phyloP scores from a whole-genome alignment of 768 basidiomycete species.

The Suillus occidentalis region DNA sequence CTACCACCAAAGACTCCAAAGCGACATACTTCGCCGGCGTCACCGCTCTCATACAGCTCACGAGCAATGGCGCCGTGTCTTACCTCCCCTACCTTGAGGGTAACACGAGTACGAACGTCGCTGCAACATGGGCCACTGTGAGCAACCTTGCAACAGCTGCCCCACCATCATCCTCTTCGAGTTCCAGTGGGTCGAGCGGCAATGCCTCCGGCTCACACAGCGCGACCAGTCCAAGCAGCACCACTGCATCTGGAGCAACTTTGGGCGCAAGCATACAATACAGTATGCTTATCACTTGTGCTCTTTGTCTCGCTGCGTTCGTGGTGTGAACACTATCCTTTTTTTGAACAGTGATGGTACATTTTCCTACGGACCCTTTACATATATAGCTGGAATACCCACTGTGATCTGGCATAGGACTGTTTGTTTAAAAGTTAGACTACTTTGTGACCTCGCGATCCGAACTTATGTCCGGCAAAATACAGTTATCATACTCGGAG shows the following conservation, averaged over 20 bases:
- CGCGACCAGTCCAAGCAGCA: conserved; percentile 14
- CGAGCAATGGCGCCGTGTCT: conserved; percentile 56
- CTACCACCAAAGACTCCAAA: conserved; percentile 54
- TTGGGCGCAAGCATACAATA: background rate
- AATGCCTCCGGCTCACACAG: conserved; percentile 20
- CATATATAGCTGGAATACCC: background rate
- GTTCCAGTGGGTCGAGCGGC: conserved; percentile 13
- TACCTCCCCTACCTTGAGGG: conserved; percentile 58
- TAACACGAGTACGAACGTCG: conserved; percentile 42
- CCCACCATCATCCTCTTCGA: conserved; percentile 28
- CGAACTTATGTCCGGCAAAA: background rate
- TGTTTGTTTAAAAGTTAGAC: background rate
- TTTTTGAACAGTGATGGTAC: background rate
- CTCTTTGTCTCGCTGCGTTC: background rate
- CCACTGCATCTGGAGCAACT: conserved; percentile 9
- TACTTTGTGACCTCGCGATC: background rate
- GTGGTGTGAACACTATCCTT: background rate
- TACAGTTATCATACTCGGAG: background rate
- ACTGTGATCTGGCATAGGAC: background rate
- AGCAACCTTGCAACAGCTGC: conserved; percentile 44
- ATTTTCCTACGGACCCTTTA: background rate
- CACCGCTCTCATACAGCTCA: conserved; percentile 65
- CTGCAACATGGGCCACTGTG: conserved; percentile 51
- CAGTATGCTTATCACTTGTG: background rate
- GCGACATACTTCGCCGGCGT: conserved; percentile 67